Evolutionary conservation across 75 land plant genomes (phyloP).

Genomic region (Picea sitchensis): DNA sequence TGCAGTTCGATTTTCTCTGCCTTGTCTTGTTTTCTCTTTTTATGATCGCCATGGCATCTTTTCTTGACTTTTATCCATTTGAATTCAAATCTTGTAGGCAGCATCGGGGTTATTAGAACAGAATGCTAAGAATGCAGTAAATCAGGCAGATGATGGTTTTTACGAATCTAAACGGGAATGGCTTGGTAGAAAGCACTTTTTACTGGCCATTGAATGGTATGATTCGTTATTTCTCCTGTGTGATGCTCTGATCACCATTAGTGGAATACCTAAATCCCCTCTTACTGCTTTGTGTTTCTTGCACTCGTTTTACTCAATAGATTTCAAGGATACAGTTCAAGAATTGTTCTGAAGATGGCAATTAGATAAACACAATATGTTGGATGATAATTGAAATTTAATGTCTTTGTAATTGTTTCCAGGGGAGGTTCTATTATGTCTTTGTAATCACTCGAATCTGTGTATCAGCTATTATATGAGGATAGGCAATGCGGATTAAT

Average conservation of each 20-base stretch:
- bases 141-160: slow-evolving; percentile 59
- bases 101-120: slow-evolving; percentile 57
- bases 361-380: too few relatives aligned
- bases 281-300: slow-evolving; percentile 10
- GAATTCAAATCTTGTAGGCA: slow-evolving; percentile 32
- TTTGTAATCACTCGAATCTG: too few relatives aligned
- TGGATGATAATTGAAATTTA: too few relatives aligned
- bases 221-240: background rate
- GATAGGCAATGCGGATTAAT: background rate
- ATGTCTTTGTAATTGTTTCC: too few relatives aligned
- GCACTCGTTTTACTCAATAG: too few relatives aligned
- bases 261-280: slow-evolving; percentile 7
- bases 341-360: too few relatives aligned
- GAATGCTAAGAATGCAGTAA: slow-evolving; percentile 43
- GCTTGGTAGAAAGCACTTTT: slow-evolving; percentile 77
- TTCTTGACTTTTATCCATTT: background rate
- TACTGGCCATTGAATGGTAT: slow-evolving; percentile 84
- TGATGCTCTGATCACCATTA: too few relatives aligned
- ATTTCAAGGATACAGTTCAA: too few relatives aligned
- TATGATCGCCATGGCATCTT: background rate
- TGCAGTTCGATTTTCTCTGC: background rate
- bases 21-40: background rate
- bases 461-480: background rate
- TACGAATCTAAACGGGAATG: slow-evolving; percentile 94
- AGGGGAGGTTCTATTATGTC: too few relatives aligned